Evolutionary conservation across 495 filamentous ascomycete species (phyloP).

Genomic region (Astrocystis sublimbata): DNA sequence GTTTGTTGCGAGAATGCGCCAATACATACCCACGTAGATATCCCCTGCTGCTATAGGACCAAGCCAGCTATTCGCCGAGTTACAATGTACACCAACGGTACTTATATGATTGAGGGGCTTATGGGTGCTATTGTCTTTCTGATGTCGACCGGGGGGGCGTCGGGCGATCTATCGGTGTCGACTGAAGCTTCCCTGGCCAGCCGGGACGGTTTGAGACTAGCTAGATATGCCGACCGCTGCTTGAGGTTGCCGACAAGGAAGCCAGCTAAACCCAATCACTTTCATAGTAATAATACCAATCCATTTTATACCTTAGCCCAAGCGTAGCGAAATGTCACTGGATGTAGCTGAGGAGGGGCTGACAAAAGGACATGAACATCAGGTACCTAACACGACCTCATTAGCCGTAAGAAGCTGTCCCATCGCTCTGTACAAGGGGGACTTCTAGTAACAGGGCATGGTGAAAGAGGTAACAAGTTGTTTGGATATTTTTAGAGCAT

Average conservation of each 20-base stretch:
- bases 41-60: neutral
- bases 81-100: neutral
- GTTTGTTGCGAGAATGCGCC: slow-evolving; percentile 16
- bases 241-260: neutral
- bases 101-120: neutral
- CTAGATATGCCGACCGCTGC: neutral
- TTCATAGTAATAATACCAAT: slow-evolving; percentile 7
- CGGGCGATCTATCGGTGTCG: slow-evolving; percentile 6
- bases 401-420: no score
- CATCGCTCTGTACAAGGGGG: no score
- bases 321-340: neutral
- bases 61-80: neutral
- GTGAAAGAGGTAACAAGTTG: no score
- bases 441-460: no score
- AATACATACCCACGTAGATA: neutral
- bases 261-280: slow-evolving; percentile 14
- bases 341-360: neutral
- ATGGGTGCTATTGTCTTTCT: slow-evolving; percentile 4
- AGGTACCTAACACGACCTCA: no score
- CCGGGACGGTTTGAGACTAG: neutral
- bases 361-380: no score
- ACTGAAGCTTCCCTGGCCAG: slow-evolving; percentile 10
- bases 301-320: neutral
- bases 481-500: no score
- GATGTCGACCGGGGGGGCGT: neutral